These are phyloP conservation scores for Fonsecaea erecta DNA, from an alignment of 2,329 filamentous ascomycete genomes.

Conservation along the genomic window DNA sequence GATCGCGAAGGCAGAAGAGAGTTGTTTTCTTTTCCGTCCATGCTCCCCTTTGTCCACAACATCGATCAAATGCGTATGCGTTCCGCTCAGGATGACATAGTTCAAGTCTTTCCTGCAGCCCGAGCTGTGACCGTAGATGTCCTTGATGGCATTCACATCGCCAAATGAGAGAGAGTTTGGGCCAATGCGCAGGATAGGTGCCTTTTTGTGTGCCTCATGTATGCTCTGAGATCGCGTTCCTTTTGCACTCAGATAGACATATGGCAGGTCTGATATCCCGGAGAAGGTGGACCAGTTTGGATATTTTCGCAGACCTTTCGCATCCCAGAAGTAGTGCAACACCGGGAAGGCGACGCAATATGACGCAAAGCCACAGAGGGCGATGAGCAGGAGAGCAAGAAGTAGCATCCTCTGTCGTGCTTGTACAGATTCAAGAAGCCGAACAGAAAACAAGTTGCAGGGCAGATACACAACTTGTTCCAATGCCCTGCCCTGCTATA, in stretches of 20 bases:
- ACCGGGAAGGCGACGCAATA: not conserved
- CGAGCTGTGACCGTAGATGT: constrained; percentile 49
- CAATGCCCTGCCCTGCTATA: not conserved
- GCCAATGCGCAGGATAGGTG: constrained; percentile 43
- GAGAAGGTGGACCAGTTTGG: constrained; percentile 50
- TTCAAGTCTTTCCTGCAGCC: constrained; percentile 36
- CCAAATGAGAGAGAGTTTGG: constrained; percentile 19
- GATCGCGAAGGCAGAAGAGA: constrained; percentile 46
- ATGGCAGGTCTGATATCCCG: constrained; percentile 53
- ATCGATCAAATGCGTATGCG: constrained; percentile 37
- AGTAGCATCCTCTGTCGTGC: not conserved
- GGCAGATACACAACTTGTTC: not conserved
- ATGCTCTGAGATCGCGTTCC: constrained; percentile 39
- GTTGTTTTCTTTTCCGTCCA: constrained; percentile 45
- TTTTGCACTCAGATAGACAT: constrained; percentile 51
- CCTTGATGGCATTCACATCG: constrained; percentile 34
- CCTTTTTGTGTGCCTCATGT: constrained; percentile 64
- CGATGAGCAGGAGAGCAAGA: not conserved
- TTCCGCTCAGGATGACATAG: constrained; percentile 7
- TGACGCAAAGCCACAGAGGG: not conserved
- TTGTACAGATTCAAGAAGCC: not conserved
- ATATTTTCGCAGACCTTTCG: constrained; percentile 48
- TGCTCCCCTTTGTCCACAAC: constrained; percentile 48
- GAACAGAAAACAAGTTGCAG: not conserved
- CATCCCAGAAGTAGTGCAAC: not conserved